These are phyloP conservation scores for Leishmania arabica DNA, from an alignment of 208 protist genomes.

Conservation along the genomic window DNA sequence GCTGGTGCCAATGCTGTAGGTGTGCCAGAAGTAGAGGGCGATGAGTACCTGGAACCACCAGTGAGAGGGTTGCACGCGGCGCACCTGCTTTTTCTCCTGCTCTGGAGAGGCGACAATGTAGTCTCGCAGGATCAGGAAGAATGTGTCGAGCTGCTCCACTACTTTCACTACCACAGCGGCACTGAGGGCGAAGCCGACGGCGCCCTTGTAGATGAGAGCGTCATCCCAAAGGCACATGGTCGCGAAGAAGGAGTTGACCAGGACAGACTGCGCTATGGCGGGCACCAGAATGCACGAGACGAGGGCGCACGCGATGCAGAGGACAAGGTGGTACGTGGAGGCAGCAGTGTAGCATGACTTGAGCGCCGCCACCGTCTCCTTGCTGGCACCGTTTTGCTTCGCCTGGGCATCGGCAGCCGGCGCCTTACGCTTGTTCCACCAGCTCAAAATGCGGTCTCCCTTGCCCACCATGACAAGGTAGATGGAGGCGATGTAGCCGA, in stretches of 20 bases:
- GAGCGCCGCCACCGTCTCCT: slow-evolving; percentile 15
- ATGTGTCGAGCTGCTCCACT: slow-evolving; percentile 67
- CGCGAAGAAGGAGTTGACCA: slow-evolving; percentile 21
- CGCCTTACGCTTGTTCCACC: slow-evolving; percentile 26
- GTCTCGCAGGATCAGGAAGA: slow-evolving; percentile 82
- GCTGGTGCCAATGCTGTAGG: slow-evolving; percentile 51
- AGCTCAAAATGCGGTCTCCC: slow-evolving; percentile 35
- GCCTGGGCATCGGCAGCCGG: not conserved
- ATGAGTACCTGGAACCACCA: slow-evolving; percentile 47
- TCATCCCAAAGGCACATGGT: slow-evolving; percentile 52
- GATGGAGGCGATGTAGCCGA: slow-evolving; percentile 44
- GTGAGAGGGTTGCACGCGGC: slow-evolving; percentile 32
- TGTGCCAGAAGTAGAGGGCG: slow-evolving; percentile 55
- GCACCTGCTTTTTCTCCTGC: slow-evolving; percentile 20
- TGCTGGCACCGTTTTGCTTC: slow-evolving; percentile 11
- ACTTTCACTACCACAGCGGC: slow-evolving; percentile 71
- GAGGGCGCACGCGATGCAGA: slow-evolving; percentile 32
- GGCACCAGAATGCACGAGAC: slow-evolving; percentile 37
- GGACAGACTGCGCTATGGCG: slow-evolving; percentile 26
- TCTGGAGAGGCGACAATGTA: slow-evolving; percentile 27
- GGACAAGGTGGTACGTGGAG: slow-evolving; percentile 47
- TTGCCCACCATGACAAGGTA: slow-evolving; percentile 72
- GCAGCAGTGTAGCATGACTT: slow-evolving; percentile 28
- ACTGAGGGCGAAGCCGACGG: slow-evolving; percentile 52
- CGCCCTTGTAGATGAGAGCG: slow-evolving; percentile 33